phyloP scores from a whole-genome alignment of 768 basidiomycete genomes.

The Suillus cothurnatus region DNA sequence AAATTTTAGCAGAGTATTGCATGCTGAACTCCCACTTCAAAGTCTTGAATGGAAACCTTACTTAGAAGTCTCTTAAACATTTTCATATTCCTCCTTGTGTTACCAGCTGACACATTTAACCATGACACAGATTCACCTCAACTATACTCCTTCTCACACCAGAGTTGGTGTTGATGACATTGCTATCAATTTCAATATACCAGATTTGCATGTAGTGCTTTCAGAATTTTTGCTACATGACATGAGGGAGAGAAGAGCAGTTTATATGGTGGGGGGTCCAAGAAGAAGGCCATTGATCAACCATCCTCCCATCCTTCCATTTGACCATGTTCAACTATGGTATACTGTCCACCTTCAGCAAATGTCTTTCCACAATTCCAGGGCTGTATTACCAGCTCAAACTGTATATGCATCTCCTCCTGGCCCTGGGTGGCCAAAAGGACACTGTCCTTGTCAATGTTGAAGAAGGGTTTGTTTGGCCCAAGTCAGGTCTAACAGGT shows the following conservation, averaged over 20 bases:
- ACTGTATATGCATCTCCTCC: not conserved
- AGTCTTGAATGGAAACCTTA: too few relatives aligned
- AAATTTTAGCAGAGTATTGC: too few relatives aligned
- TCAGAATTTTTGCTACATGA: not conserved
- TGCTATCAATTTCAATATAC: not conserved
- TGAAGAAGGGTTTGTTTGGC: not conserved
- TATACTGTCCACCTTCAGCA: not conserved
- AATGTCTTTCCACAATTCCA: not conserved
- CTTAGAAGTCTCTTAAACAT: too few relatives aligned
- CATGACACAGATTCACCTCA: not conserved
- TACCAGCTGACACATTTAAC: too few relatives aligned
- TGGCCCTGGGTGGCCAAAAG: not conserved
- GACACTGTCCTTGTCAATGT: not conserved
- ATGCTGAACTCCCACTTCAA: too few relatives aligned
- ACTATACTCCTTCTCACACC: not conserved
- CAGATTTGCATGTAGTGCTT: not conserved
- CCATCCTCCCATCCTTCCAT: not conserved
- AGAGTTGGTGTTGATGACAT: not conserved
- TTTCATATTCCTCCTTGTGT: too few relatives aligned
- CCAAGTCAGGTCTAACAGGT: not conserved
- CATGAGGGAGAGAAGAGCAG: not conserved
- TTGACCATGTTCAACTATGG: slow-evolving; percentile 9
- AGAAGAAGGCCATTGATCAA: not conserved
- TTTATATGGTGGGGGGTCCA: not conserved
- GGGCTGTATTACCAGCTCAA: not conserved